Conservation (phyloP, 176 grass and related monocot species). For the Zizania latifolia region DNA sequence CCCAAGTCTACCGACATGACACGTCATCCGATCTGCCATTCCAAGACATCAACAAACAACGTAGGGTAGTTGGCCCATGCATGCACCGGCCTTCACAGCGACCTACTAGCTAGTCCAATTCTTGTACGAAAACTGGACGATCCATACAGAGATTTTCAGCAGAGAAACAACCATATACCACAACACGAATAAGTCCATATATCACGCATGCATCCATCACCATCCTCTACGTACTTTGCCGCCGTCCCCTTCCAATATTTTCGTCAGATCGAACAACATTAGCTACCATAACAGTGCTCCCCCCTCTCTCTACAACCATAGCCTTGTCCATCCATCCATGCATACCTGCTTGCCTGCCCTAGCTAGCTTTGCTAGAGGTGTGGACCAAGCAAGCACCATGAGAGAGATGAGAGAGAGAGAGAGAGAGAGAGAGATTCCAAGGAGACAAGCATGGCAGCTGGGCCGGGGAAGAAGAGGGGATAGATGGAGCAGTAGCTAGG, state of each 20-base stretch:
- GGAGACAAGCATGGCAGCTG: conserved; percentile 30
- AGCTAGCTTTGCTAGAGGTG: neutral
- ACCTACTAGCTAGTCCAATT: too few species aligned
- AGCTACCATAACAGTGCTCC: too few species aligned
- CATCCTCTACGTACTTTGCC: neutral
- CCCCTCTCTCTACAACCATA: neutral
- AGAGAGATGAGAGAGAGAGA: neutral
- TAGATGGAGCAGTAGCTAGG: neutral
- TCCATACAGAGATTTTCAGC: neutral
- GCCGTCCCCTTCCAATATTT: neutral
- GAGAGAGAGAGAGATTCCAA: conserved; percentile 27
- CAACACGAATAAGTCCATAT: neutral
- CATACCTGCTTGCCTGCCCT: neutral
- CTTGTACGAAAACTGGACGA: too few species aligned
- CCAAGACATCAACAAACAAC: too few species aligned
- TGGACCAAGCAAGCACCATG: neutral
- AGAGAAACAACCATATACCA: neutral
- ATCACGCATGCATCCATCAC: neutral
- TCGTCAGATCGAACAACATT: neutral
- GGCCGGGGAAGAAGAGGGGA: conserved; percentile 8
- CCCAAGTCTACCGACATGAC: too few species aligned
- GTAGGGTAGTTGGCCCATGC: neutral
- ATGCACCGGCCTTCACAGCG: too few species aligned
- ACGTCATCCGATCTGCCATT: too few species aligned
- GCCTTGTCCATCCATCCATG: neutral